Evolutionary conservation across 805 yeast species (phyloP).

Genomic region (Candida patagonica): DNA sequence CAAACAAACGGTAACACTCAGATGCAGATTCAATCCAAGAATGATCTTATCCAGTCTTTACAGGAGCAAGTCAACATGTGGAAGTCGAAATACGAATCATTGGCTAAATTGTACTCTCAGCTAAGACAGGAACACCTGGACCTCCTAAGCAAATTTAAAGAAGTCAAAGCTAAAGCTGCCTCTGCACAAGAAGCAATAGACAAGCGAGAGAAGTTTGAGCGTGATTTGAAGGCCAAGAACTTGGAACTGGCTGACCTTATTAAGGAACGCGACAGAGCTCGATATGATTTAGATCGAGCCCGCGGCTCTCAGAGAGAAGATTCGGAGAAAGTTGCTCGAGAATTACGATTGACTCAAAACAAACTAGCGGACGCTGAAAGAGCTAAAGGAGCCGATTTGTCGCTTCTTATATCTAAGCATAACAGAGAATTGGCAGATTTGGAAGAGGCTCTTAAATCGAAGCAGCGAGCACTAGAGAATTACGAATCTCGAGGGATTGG

Average conservation of each 20-base stretch:
- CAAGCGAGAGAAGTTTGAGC: slow-evolving; percentile 70
- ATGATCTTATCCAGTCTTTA: slow-evolving; percentile 55
- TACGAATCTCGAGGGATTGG: slow-evolving; percentile 22
- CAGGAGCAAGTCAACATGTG: slow-evolving; percentile 71
- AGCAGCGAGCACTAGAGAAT: slow-evolving; percentile 26
- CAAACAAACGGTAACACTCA: slow-evolving; percentile 55
- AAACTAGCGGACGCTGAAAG: slow-evolving; percentile 53
- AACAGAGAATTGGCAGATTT: slow-evolving; percentile 51
- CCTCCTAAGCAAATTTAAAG: slow-evolving; percentile 65
- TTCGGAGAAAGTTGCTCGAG: slow-evolving; percentile 55
- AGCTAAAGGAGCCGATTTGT: slow-evolving; percentile 52
- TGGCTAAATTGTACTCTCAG: slow-evolving; percentile 84
- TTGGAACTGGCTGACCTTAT: slow-evolving; percentile 82
- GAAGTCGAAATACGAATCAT: slow-evolving; percentile 79
- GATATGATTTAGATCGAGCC: slow-evolving; percentile 66
- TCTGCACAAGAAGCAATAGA: slow-evolving; percentile 85
- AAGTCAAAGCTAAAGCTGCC: slow-evolving; percentile 76
- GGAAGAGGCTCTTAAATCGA: slow-evolving; percentile 29
- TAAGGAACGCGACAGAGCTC: slow-evolving; percentile 81
- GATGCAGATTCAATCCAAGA: slow-evolving; percentile 66
- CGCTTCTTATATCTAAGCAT: slow-evolving; percentile 51
- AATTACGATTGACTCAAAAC: slow-evolving; percentile 50
- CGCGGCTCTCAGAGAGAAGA: slow-evolving; percentile 58
- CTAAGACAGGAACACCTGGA: slow-evolving; percentile 85
- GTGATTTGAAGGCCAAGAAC: slow-evolving; percentile 77